Conservation (phyloP, 108 stramenopile genomes). For the Aurantiochytrium sp. region DNA sequence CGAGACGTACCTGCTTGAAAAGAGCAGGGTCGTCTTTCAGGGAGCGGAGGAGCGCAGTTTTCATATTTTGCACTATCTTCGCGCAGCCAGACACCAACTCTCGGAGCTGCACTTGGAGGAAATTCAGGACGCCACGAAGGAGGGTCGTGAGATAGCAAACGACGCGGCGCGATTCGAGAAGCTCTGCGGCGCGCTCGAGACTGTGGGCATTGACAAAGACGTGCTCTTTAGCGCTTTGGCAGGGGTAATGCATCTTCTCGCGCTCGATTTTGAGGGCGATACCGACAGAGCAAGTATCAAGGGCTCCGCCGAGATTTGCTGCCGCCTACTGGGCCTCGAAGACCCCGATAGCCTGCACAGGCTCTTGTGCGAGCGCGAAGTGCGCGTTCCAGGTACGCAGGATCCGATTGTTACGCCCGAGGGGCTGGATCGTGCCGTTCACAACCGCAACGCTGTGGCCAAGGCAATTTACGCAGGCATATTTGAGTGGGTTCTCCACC, state of each 20-base stretch:
- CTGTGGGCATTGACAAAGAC: neutral
- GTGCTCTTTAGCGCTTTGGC: slow-evolving; percentile 39
- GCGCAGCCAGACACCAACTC: neutral
- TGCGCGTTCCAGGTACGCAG: slow-evolving; percentile 3
- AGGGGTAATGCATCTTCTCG: slow-evolving; percentile 39
- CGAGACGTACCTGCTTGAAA: slow-evolving; percentile 36
- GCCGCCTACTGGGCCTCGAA: slow-evolving; percentile 36
- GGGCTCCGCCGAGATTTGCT: neutral
- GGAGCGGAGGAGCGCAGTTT: neutral
- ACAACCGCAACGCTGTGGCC: slow-evolving; percentile 34
- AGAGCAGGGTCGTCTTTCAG: slow-evolving; percentile 20
- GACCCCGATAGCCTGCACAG: slow-evolving; percentile 16
- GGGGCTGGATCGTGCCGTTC: neutral
- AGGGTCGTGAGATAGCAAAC: too few species aligned
- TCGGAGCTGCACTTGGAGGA: neutral
- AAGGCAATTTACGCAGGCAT: slow-evolving; percentile 25
- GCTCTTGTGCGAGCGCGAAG: slow-evolving; percentile 42
- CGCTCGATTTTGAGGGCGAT: slow-evolving; percentile 30
- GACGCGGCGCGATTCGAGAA: neutral
- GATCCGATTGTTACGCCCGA: neutral
- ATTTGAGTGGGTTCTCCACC: slow-evolving; percentile 47
- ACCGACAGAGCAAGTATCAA: neutral
- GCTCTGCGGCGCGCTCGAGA: neutral
- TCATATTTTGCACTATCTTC: slow-evolving; percentile 7
- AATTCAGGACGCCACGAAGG: neutral